Base-by-base conservation (phyloP, 805 yeast genomes). In the Schizosaccharomyces japonicus region DNA sequence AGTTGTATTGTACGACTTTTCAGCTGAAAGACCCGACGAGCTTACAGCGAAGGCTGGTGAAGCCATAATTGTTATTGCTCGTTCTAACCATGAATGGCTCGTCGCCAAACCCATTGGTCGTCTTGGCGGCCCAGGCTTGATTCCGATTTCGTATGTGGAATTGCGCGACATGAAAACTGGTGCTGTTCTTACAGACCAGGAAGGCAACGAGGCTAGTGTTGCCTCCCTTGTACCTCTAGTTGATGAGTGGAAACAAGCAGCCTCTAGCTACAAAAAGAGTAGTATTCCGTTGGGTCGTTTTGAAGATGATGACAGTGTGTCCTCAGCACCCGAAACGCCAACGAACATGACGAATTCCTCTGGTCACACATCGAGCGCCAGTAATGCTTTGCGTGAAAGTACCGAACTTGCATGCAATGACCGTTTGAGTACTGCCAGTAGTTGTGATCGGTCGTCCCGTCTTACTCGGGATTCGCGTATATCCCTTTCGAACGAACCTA, bases 41-140 rank as follows among this genome's bases (percentile, higher is more conserved):
- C 69, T 90, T 53, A 78, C 78, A 52, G 82, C 87, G 2, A 58
- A 62, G 27, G 80, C 80, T 1, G 95, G 95, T 33, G 99, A 90
- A 56, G 78, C 80, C 55, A 71, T 90, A 52, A 80, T 85, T 28
- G 75, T 92, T 10, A 87, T 95, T 63, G 99, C 99, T 1, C 95
- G 87, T 62, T 93, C 87, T 58, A 84, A 83, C 49, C 80, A 69
- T 53, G 99, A 92, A 63, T 90, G 99, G 99, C 85, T 84, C 56
- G 90, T 90, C 50, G 96, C 95, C 4, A 90, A 90, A 60, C 95
- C 95, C 11, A 80, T 90, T 39, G 92, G 87, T 50, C 68, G 95
- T 48, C 66, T 90, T 33, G 58, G 98, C 25, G 98, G 95, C 0
- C 96, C 96, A 0, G 98, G 99, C 1, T 68, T 90, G 44, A 92